phyloP scores from a whole-genome alignment of 768 basidiomycete species.

The Suillus sp. region DNA sequence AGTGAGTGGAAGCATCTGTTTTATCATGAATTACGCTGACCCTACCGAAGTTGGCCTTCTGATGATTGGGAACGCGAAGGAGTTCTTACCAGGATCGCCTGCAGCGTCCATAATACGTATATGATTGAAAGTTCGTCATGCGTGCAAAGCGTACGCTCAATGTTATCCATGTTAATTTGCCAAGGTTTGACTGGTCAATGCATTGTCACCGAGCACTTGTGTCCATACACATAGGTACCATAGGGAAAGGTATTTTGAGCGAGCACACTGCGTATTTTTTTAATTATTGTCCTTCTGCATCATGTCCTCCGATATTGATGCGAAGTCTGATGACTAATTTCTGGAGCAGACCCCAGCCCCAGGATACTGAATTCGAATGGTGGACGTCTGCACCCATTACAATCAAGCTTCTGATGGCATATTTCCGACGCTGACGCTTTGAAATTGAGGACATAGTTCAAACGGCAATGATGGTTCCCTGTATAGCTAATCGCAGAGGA shows the following conservation, averaged over 20 bases:
- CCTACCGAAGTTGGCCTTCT: slow-evolving; percentile 70
- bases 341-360: background rate
- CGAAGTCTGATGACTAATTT: background rate
- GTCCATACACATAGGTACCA: background rate
- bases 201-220: background rate
- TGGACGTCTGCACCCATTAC: background rate
- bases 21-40: slow-evolving; percentile 8
- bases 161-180: background rate
- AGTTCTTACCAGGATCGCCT: slow-evolving; percentile 48
- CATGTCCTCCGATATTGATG: background rate
- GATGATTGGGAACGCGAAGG: slow-evolving; percentile 68
- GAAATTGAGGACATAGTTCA: background rate
- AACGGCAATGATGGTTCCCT: background rate
- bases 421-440: background rate
- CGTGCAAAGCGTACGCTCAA: background rate
- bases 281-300: background rate
- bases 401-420: background rate
- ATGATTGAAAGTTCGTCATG: slow-evolving; percentile 1
- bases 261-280: background rate
- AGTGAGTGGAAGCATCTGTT: slow-evolving; percentile 50
- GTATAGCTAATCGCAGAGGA: background rate
- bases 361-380: background rate
- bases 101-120: slow-evolving; percentile 12
- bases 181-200: background rate
- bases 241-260: background rate